phyloP scores from a whole-genome alignment of 768 basidiomycete genomes.

The Amanita rubescens region DNA sequence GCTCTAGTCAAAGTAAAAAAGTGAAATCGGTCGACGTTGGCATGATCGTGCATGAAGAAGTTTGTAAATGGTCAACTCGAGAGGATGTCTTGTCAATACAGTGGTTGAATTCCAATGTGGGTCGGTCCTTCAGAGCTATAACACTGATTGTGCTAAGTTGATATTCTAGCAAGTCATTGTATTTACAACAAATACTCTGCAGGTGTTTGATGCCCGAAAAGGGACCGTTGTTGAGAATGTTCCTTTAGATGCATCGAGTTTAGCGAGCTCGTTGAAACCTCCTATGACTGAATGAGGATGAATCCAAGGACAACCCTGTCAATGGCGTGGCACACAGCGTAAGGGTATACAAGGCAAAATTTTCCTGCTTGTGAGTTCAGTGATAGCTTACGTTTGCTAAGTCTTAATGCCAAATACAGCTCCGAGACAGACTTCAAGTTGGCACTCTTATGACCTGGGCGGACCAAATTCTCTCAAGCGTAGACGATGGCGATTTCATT shows the following conservation, averaged over 20 bases:
- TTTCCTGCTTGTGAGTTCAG: slow-evolving; percentile 72
- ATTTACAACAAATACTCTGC: slow-evolving; percentile 48
- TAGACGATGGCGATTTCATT: slow-evolving; percentile 83
- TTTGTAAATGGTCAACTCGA: slow-evolving; percentile 51
- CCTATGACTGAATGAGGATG: slow-evolving; percentile 38
- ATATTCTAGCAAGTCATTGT: slow-evolving; percentile 59
- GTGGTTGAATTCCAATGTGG: slow-evolving; percentile 85
- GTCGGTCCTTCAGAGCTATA: slow-evolving; percentile 30
- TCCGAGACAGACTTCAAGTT: slow-evolving; percentile 58
- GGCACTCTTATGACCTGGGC: slow-evolving; percentile 94
- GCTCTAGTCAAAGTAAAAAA: slow-evolving; percentile 55
- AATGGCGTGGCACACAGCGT: slow-evolving; percentile 63
- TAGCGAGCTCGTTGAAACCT: slow-evolving; percentile 45
- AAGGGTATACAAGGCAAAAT: slow-evolving; percentile 81
- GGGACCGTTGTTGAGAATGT: slow-evolving; percentile 56
- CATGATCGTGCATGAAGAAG: slow-evolving; percentile 54
- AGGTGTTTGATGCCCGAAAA: slow-evolving; percentile 61
- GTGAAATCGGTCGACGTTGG: slow-evolving; percentile 53
- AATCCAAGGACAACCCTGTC: slow-evolving; percentile 39
- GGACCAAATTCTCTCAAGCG: slow-evolving; percentile 78
- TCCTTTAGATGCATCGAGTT: slow-evolving; percentile 45
- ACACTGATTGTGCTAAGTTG: slow-evolving; percentile 2
- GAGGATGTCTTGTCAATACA: slow-evolving; percentile 66
- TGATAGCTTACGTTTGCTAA: not conserved
- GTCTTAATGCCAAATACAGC: slow-evolving; percentile 31